Conservation (phyloP, 495 filamentous ascomycete species). For the Aspergillus coremiiformis region DNA sequence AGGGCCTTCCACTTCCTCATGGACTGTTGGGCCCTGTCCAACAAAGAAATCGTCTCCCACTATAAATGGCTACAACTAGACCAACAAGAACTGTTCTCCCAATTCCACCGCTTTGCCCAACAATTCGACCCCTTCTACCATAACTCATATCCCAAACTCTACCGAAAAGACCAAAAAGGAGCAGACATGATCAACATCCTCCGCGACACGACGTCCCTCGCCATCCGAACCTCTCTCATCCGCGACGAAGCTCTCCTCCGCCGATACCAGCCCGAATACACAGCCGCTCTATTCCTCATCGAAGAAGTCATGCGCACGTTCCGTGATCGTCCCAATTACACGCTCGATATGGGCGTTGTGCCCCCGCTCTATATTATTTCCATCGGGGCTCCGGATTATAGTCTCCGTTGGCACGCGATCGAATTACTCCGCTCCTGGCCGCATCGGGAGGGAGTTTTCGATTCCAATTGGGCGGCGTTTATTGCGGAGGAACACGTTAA, state of each 20-base stretch:
- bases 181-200: slow-evolving; percentile 12
- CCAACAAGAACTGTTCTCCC: background rate
- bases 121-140: background rate
- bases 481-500: slow-evolving; percentile 8
- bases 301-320: slow-evolving; percentile 6
- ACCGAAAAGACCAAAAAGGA: slow-evolving; percentile 2
- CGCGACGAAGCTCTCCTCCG: background rate
- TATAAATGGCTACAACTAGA: background rate
- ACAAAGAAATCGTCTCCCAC: background rate
- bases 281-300: background rate
- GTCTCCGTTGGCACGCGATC: slow-evolving; percentile 33
- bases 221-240: slow-evolving; percentile 6
- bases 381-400: slow-evolving; percentile 37
- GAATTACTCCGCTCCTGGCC: slow-evolving; percentile 23
- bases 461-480: slow-evolving; percentile 12
- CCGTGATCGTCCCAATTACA: slow-evolving; percentile 9
- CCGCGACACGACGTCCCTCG: background rate
- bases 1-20: background rate
- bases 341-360: slow-evolving; percentile 21
- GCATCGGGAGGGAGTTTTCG: slow-evolving; percentile 47
- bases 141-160: background rate
- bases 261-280: background rate
- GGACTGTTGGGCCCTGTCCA: background rate
- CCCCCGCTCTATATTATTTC: slow-evolving; percentile 39
- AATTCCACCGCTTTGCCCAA: background rate